phyloP scores from a whole-genome alignment of 2,329 filamentous ascomycete genomes.

The Calonectria crousiana region DNA sequence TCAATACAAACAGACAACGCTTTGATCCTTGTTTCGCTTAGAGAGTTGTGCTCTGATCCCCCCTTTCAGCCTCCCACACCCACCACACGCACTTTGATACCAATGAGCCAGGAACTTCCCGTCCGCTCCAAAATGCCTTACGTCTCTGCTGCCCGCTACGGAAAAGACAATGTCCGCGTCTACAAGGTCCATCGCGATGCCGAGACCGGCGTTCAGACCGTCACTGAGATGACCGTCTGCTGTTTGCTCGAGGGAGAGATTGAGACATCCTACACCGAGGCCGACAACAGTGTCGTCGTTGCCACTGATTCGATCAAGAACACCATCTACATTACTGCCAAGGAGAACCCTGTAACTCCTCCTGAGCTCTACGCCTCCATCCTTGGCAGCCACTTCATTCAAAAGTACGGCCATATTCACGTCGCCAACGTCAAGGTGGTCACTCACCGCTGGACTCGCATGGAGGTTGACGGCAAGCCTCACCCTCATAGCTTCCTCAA shows the following conservation, averaged over 20 bases:
- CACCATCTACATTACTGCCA: slow-evolving; percentile 94
- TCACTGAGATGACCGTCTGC: slow-evolving; percentile 95
- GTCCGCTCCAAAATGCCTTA: slow-evolving; percentile 56
- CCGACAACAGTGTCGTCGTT: slow-evolving; percentile 95
- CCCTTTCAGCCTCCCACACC: slow-evolving; percentile 10
- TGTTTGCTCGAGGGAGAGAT: slow-evolving; percentile 94
- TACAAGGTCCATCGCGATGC: slow-evolving; percentile 92
- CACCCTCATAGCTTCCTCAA: slow-evolving; percentile 96
- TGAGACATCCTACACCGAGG: slow-evolving; percentile 87
- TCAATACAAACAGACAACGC: slow-evolving; percentile 4
- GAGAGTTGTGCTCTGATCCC: slow-evolving; percentile 5
- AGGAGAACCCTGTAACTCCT: slow-evolving; percentile 90
- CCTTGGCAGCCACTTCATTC: slow-evolving; percentile 88
- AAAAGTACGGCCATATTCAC: slow-evolving; percentile 89
- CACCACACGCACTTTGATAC: slow-evolving; percentile 14
- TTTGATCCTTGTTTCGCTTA: slow-evolving; percentile 10
- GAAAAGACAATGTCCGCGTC: slow-evolving; percentile 98
- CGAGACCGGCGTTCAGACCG: slow-evolving; percentile 81
- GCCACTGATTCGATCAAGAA: slow-evolving; percentile 99
- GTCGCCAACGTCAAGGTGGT: slow-evolving; percentile 84
- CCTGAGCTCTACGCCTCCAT: slow-evolving; percentile 92
- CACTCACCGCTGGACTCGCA: slow-evolving; percentile 92
- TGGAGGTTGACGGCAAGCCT: slow-evolving; percentile 86
- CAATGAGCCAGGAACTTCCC: slow-evolving; percentile 30
- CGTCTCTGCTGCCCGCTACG: slow-evolving; percentile 78